These are phyloP conservation scores for Exophiala phaeomuriformis DNA, from an alignment of 2,329 filamentous ascomycete species.

Conservation along the genomic window DNA sequence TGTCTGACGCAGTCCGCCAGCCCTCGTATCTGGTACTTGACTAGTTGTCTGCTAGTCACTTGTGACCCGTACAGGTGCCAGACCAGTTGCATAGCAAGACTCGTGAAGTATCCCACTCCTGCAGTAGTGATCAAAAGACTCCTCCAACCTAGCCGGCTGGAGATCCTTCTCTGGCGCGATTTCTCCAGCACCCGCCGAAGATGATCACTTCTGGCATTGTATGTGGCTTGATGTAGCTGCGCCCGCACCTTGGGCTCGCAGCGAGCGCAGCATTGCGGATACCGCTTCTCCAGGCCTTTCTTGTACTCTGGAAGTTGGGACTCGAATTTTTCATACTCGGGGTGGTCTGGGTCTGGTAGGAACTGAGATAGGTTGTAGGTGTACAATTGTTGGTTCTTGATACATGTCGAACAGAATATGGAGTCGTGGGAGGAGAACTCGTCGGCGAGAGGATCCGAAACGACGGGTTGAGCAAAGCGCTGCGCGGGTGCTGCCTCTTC, in stretches of 20 bases:
- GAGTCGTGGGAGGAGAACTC: conserved; percentile 26
- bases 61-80: conserved; percentile 38
- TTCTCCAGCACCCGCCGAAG: conserved; percentile 67
- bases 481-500: conserved; percentile 44
- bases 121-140: conserved; percentile 38
- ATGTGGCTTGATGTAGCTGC: conserved; percentile 63
- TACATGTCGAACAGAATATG: conserved; percentile 67
- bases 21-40: conserved; percentile 11
- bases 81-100: conserved; percentile 37
- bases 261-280: conserved; percentile 77
- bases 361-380: conserved; percentile 72
- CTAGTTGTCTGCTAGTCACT: conserved; percentile 16
- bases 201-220: conserved; percentile 77
- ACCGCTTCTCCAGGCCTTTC: conserved; percentile 66
- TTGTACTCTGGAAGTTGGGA: conserved; percentile 63
- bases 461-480: conserved; percentile 42
- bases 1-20: conserved; percentile 8
- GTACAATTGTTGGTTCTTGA: conserved; percentile 82
- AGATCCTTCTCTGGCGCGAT: conserved; percentile 37
- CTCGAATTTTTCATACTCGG: conserved; percentile 62
- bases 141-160: conserved; percentile 38
- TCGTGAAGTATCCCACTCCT: conserved; percentile 38
- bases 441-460: conserved; percentile 26
- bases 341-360: conserved; percentile 58
- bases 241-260: conserved; percentile 69